phyloP scores from a whole-genome alignment of 2,329 filamentous ascomycete genomes.

The Fusarium sp. region DNA sequence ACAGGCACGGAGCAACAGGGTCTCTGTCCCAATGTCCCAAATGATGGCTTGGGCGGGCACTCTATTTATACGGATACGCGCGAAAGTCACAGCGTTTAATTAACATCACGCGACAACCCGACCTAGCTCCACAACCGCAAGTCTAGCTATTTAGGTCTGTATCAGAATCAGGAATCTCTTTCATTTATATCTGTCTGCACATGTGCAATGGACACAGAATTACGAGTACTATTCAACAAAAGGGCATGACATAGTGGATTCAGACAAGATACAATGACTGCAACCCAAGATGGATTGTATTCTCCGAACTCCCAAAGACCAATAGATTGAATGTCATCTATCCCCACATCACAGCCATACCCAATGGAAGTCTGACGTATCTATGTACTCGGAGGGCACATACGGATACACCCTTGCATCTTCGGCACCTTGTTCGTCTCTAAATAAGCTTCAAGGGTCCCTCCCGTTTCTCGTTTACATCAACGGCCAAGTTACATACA shows the following conservation, averaged over 20 bases:
- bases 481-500: background rate
- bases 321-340: background rate
- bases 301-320: background rate
- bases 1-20: constrained; percentile 20
- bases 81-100: constrained; percentile 16
- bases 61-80: constrained; percentile 24
- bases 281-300: too few relatives aligned
- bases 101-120: constrained; percentile 37
- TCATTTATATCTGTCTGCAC: background rate
- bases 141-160: background rate
- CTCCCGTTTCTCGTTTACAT: background rate
- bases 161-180: constrained; percentile 1
- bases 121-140: constrained; percentile 18
- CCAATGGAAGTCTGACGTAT: background rate
- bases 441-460: background rate
- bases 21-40: background rate
- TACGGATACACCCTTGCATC: background rate
- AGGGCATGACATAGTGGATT: background rate
- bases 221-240: background rate
- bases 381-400: background rate
- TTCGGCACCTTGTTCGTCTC: background rate
- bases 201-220: background rate
- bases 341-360: background rate
- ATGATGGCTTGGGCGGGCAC: background rate
- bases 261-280: background rate